phyloP scores from a whole-genome alignment of 2,329 filamentous ascomycete genomes.

The Ophiostoma perfectum region DNA sequence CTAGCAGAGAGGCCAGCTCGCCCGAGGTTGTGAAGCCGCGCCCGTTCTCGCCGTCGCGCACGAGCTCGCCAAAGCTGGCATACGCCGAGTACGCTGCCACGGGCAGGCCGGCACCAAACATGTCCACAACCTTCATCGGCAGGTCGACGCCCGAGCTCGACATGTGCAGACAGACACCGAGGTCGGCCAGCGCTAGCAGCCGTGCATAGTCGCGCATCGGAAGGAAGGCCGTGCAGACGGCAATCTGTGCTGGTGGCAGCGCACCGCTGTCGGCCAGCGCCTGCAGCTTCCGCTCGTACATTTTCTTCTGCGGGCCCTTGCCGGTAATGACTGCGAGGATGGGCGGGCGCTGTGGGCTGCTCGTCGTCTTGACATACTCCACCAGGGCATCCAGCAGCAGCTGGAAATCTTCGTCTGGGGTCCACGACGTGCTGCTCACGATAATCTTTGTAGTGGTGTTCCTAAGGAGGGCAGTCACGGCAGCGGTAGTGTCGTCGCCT shows the following conservation, averaged over 20 bases:
- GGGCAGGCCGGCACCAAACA: constrained; percentile 92
- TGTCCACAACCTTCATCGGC: constrained; percentile 98
- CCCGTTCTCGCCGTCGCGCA: constrained; percentile 80
- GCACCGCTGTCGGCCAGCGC: constrained; percentile 55
- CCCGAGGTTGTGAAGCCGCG: constrained; percentile 70
- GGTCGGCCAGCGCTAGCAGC: constrained; percentile 76
- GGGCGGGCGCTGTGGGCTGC: constrained; percentile 44
- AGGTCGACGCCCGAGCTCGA: constrained; percentile 92
- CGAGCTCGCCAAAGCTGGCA: constrained; percentile 84
- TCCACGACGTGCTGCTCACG: constrained; percentile 96
- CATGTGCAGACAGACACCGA: constrained; percentile 87
- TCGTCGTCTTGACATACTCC: constrained; percentile 45
- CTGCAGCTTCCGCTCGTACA: constrained; percentile 64
- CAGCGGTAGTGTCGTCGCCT: background rate
- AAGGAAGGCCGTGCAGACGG: constrained; percentile 78
- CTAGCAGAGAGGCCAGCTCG: constrained; percentile 59
- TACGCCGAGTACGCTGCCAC: constrained; percentile 83
- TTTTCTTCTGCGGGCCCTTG: constrained; percentile 76
- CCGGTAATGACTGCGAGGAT: constrained; percentile 91
- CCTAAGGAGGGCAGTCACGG: background rate
- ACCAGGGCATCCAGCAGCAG: constrained; percentile 79
- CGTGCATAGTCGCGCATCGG: constrained; percentile 76
- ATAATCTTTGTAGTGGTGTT: constrained; percentile 44
- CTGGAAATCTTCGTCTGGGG: constrained; percentile 89
- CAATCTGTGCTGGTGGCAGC: constrained; percentile 65